Percentiles rank a stretch among this genome's conserved stretches.
Conservation (phyloP, 768 basidiomycete genomes). For the Pleurotus djamor region DNA sequence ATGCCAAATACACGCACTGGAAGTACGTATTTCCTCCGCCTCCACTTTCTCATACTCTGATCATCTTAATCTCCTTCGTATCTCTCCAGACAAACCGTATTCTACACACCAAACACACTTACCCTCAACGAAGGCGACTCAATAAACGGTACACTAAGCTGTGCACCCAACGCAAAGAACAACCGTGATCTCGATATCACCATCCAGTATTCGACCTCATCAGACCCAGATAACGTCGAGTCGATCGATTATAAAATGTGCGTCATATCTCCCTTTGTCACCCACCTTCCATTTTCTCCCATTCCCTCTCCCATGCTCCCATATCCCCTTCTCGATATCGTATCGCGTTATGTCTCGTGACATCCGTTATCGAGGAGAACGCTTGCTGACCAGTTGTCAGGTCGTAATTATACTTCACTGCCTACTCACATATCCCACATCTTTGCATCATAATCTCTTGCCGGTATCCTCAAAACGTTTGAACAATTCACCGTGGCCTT, state of each 20-base stretch:
- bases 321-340: constrained; percentile 12
- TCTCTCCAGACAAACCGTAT: constrained; percentile 84
- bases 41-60: no score
- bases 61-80: not conserved
- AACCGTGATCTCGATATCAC: constrained; percentile 93
- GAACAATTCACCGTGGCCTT: no score
- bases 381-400: constrained; percentile 54
- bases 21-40: constrained; percentile 57
- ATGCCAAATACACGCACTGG: constrained; percentile 96
- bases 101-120: constrained; percentile 86
- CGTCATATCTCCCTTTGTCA: constrained; percentile 39
- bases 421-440: not conserved
- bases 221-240: constrained; percentile 26
- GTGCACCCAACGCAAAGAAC: constrained; percentile 90
- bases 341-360: constrained; percentile 4
- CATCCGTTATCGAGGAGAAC: constrained; percentile 9
- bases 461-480: not conserved
- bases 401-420: constrained; percentile 37
- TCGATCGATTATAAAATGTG: constrained; percentile 83
- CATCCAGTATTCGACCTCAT: constrained; percentile 61
- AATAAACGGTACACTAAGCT: constrained; percentile 70
- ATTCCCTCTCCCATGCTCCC: not conserved
- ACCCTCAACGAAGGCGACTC: constrained; percentile 68
- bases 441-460: not conserved
- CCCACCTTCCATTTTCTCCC: not conserved